These are phyloP conservation scores for Trichoderma oligosporum DNA, from an alignment of 2,329 filamentous ascomycete species.

Conservation along the genomic window DNA sequence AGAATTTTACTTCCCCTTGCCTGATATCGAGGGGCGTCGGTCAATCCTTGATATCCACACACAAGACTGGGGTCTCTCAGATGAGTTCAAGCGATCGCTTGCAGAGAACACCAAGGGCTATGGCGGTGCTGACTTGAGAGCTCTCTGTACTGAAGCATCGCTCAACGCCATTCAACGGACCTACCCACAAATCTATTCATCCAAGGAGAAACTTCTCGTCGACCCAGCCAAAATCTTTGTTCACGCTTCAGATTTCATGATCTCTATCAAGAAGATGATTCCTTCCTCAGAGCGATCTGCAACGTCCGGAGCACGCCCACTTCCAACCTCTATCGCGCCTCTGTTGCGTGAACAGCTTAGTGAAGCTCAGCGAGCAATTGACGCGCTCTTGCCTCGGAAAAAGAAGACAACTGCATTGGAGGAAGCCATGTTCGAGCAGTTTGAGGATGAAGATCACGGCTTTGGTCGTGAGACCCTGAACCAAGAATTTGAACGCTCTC, in stretches of 20 bases:
- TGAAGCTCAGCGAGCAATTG: constrained; percentile 64
- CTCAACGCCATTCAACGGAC: constrained; percentile 93
- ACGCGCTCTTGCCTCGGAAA: constrained; percentile 75
- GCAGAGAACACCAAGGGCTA: constrained; percentile 92
- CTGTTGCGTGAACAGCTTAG: constrained; percentile 70
- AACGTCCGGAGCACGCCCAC: constrained; percentile 74
- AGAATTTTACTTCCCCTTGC: constrained; percentile 96
- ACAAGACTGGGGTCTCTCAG: constrained; percentile 81
- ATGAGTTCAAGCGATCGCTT: constrained; percentile 75
- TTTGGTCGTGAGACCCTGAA: constrained; percentile 76
- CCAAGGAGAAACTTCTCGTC: constrained; percentile 84
- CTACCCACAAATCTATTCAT: constrained; percentile 93
- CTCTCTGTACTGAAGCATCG: constrained; percentile 91
- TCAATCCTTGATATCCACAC: constrained; percentile 95
- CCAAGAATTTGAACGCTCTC: constrained; percentile 78
- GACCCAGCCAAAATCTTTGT: constrained; percentile 80
- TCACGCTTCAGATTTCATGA: constrained; percentile 92
- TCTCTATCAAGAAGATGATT: constrained; percentile 92
- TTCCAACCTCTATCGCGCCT: constrained; percentile 77
- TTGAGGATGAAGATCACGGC: constrained; percentile 74
- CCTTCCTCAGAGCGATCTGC: constrained; percentile 91
- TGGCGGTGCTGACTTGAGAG: constrained; percentile 89
- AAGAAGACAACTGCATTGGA: constrained; percentile 87
- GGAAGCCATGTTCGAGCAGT: constrained; percentile 88
- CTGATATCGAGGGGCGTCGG: constrained; percentile 72